Base-by-base conservation (phyloP, 352 stramenopile species). In the Phytophthora sansomeana region DNA sequence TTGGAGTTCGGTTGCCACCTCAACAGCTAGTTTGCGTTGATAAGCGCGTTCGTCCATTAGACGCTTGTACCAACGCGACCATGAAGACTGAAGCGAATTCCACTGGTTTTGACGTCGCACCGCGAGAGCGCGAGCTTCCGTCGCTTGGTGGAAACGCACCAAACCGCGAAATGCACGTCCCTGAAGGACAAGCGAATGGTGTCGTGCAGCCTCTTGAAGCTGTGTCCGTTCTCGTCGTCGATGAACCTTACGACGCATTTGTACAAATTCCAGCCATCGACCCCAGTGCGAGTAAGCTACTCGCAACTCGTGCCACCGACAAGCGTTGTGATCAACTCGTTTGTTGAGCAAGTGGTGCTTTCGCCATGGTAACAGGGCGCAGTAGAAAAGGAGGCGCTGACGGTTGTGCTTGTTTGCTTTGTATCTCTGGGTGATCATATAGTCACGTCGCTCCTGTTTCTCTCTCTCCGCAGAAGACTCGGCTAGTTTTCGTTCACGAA, bases 331-430 rank as follows among this genome's bases (percentile, higher is more conserved):
- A 17, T 51, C 42, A 1, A 89, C 63, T 48, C 79, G 72, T 38
- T 78, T 56, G 4, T 62, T 58, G 4, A 55, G 33, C 14, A 57
- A 36, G 42, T 75, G 76, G 17, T 77, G 52, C 14, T 70, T 69
- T 48, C 73, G 61, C 63, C 83, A 87, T 6, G 80, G 80, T 13
- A 71, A 26, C 16, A 87, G 70, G 1, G 64, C 81, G 47, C 87
- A 90, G 67, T 80, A 80, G 35, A 71, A 79, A 6, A 87, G 35
- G 21, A 92, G 44, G 8, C 81, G 80, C 11, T 52, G 49, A 11
- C 62, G 61, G 49, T 87, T 67, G 66, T 85, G 75, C 13, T 64
- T 61, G 1, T 32, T 55, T 0, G 79, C 75, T 5, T 63, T 59
- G 8, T 73, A 56, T 7, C 41, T 26, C 49, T 87, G 70, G 30